Base-by-base conservation (phyloP, 1,139 yeast genomes). In the Lodderomyces orthopsilosis region DNA sequence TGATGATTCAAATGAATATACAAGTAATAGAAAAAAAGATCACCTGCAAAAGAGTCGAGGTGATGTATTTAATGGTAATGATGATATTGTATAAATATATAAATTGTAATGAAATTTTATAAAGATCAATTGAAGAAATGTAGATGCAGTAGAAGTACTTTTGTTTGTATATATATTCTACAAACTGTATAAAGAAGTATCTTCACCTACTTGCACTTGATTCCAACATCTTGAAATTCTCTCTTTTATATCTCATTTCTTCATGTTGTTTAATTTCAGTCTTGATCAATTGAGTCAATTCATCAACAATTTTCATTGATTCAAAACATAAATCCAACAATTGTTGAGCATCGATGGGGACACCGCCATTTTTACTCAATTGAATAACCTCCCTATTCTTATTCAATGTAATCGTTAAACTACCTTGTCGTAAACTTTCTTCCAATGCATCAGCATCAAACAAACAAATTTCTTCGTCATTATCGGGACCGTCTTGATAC, bases 341-440 rank as follows among this genome's bases (percentile, higher is more conserved):
- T 28, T 78, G 69, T 38, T 76, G 60, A 0, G 95, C 90, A 54
- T 89, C 93, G 51, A 93, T 80, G 2, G 95, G 86, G 39, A 88
- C 70, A 0, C 98, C 97, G 40, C 98, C 98, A 36, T 90, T 86
- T 57, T 93, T 93, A 40, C 87, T 77, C 35, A 94, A 73, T 61
- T 93, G 98, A 42, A 96, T 89, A 15, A 93, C 70, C 57, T 93
- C 98, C 53, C 94, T 76, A 61, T 91, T 93, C 55, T 87, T 88
- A 62, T 93, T 93, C 47, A 91, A 66, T 0, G 98, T 90, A 22
- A 93, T 81, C 1, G 95, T 87, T 63, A 93, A 71, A 12, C 79
- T 78, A 24, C 97, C 96, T 45, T 84, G 86, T 47, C 94, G 73
- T 21, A 90, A 65, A 18, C 75, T 62, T 58, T 91, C 97, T 62